These are phyloP conservation scores for Pseudozyma hubeiensis DNA, from an alignment of 1,284 basidiomycete genomes.

Conservation along the genomic window DNA sequence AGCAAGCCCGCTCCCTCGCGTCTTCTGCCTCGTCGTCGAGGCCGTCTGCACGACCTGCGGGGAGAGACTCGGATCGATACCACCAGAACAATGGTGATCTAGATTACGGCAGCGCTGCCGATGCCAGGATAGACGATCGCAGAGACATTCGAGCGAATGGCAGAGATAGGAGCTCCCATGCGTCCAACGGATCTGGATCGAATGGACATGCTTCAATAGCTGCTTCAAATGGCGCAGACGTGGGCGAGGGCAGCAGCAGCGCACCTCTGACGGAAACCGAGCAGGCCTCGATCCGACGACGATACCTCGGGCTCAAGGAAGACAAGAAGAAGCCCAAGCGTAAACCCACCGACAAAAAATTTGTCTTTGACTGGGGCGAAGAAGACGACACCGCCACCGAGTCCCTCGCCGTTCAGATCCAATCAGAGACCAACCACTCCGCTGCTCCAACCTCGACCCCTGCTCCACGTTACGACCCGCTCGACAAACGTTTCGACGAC, in stretches of 20 bases:
- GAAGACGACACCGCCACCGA: constrained; percentile 63
- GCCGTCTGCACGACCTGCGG: not conserved
- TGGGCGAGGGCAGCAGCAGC: not conserved
- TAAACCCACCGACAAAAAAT: constrained; percentile 87
- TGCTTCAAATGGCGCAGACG: not conserved
- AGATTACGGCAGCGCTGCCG: constrained; percentile 24
- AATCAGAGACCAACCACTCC: not conserved
- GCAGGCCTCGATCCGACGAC: constrained; percentile 52
- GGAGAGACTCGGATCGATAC: constrained; percentile 6
- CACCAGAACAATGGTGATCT: constrained; percentile 10
- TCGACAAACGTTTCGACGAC: constrained; percentile 73
- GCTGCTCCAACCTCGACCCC: not conserved
- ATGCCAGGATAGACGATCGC: constrained; percentile 20
- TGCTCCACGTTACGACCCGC: constrained; percentile 12
- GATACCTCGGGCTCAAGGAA: constrained; percentile 69
- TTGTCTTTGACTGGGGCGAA: constrained; percentile 93
- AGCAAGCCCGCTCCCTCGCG: constrained; percentile 69
- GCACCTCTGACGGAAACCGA: constrained; percentile 51
- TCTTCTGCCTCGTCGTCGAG: constrained; percentile 32
- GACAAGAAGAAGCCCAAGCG: constrained; percentile 86
- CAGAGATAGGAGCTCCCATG: not conserved
- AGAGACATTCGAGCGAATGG: not conserved
- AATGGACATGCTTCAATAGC: not conserved
- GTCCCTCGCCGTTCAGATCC: constrained; percentile 27
- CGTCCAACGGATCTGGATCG: not conserved